Percentiles rank a stretch among this genome's conserved stretches.
Conservation (phyloP, 2,329 filamentous ascomycete genomes). For the Cercospora sesami region DNA sequence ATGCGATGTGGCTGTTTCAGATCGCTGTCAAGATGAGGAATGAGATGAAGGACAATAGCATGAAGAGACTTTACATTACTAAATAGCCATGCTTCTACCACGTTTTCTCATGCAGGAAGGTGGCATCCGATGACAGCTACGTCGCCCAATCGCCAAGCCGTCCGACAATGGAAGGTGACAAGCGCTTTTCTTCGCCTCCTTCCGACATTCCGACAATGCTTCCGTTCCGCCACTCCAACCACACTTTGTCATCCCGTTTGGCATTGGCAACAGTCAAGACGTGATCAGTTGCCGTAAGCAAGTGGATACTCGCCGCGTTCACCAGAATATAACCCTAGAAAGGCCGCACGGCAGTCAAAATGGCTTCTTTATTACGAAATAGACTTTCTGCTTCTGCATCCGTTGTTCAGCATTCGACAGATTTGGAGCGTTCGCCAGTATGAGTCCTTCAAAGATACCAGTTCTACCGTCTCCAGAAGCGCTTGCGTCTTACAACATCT, state of each 20-base stretch:
- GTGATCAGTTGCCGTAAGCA: not conserved
- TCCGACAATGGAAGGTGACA: slow-evolving; percentile 14
- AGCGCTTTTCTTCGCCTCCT: not conserved
- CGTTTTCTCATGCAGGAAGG: slow-evolving; percentile 8
- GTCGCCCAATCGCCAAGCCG: not conserved
- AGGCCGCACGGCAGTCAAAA: not conserved
- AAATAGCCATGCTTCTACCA: slow-evolving; percentile 6
- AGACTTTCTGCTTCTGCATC: not conserved
- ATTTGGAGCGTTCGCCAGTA: slow-evolving; percentile 14
- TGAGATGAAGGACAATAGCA: not conserved
- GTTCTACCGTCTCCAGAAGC: slow-evolving; percentile 26
- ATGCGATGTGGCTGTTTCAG: not conserved
- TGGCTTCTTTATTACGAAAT: not conserved
- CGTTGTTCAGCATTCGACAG: not conserved
- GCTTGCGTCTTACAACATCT: slow-evolving; percentile 30
- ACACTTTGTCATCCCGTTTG: not conserved
- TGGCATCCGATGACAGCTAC: slow-evolving; percentile 9
- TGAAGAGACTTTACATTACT: not conserved
- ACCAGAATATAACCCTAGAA: slow-evolving; percentile 1
- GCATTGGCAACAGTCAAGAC: not conserved
- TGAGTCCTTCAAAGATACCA: slow-evolving; percentile 33
- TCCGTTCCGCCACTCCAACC: not conserved
- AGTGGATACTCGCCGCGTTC: slow-evolving; percentile 3
- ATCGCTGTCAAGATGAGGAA: not conserved
- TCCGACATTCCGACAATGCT: slow-evolving; percentile 3